These are phyloP conservation scores for Taiozyma sp. DNA, from an alignment of 1,139 yeast genomes.

Conservation along the genomic window DNA sequence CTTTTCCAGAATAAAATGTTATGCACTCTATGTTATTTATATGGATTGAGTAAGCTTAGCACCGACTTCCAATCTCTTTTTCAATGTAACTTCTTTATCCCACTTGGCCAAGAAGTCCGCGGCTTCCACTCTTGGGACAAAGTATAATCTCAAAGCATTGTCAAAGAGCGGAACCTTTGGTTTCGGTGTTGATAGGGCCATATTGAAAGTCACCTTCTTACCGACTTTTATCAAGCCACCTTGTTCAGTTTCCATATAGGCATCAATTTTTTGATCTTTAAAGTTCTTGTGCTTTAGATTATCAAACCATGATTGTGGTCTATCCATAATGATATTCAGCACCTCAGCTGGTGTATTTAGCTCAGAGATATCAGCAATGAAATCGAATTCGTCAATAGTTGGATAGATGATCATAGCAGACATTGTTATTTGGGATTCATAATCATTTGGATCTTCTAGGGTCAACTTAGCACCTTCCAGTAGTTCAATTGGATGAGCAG, in stretches of 20 bases:
- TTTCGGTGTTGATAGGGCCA: slow-evolving; percentile 54
- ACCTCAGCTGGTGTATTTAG: slow-evolving; percentile 58
- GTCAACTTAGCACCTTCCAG: slow-evolving; percentile 33
- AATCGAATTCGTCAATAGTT: slow-evolving; percentile 79
- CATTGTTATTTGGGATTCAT: slow-evolving; percentile 72
- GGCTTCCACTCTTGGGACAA: slow-evolving; percentile 72
- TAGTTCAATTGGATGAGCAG: slow-evolving; percentile 42
- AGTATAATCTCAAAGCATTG: slow-evolving; percentile 63
- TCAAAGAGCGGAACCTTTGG: slow-evolving; percentile 81
- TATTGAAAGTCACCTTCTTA: slow-evolving; percentile 63
- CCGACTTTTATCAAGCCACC: slow-evolving; percentile 91
- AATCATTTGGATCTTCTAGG: slow-evolving; percentile 68
- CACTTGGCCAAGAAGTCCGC: slow-evolving; percentile 62
- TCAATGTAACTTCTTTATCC: slow-evolving; percentile 61
- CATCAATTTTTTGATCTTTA: slow-evolving; percentile 54
- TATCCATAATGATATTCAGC: slow-evolving; percentile 49
- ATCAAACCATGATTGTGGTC: slow-evolving; percentile 71
- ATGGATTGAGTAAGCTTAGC: background rate
- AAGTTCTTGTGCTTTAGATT: slow-evolving; percentile 61
- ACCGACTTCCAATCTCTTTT: slow-evolving; percentile 33
- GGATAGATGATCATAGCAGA: slow-evolving; percentile 86
- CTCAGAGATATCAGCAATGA: slow-evolving; percentile 70
- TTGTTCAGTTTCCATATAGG: slow-evolving; percentile 73
- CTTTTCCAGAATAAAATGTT: background rate
- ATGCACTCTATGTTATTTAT: background rate